phyloP scores from a whole-genome alignment of 192 early-diverging fungal genomes.

The Lunasporangiospora selenospora region DNA sequence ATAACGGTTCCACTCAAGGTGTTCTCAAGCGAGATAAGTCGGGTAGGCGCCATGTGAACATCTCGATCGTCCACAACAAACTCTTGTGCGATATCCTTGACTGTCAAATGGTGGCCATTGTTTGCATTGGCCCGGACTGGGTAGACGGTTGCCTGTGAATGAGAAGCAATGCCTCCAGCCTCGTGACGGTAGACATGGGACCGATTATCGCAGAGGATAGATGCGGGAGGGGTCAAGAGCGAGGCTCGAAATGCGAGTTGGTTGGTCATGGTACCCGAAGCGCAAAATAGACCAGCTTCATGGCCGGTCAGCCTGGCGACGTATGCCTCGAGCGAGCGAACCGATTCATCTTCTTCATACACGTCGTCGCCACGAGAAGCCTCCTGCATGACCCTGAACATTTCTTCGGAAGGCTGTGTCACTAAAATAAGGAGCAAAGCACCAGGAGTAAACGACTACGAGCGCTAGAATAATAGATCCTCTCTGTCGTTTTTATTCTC shows the following conservation, averaged over 20 bases:
- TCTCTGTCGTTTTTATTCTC: too few species aligned
- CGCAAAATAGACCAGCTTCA: slow-evolving; percentile 82
- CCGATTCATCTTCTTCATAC: slow-evolving; percentile 74
- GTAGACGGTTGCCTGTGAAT: slow-evolving; percentile 68
- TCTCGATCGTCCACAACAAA: slow-evolving; percentile 33
- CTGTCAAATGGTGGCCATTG: slow-evolving; percentile 67
- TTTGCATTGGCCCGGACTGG: slow-evolving; percentile 58
- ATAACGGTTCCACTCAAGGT: slow-evolving; percentile 84
- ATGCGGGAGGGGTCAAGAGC: slow-evolving; percentile 76
- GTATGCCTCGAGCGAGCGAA: slow-evolving; percentile 65
- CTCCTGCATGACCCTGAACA: slow-evolving; percentile 63
- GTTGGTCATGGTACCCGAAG: slow-evolving; percentile 83
- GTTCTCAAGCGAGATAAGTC: slow-evolving; percentile 87
- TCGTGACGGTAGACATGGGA: slow-evolving; percentile 84
- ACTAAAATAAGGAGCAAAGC: slow-evolving; percentile 3
- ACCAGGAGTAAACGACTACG: background rate
- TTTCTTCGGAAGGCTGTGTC: slow-evolving; percentile 64
- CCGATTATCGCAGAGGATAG: slow-evolving; percentile 76
- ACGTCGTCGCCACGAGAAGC: slow-evolving; percentile 67
- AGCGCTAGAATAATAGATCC: background rate
- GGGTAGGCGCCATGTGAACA: slow-evolving; percentile 75
- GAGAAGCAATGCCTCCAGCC: slow-evolving; percentile 79
- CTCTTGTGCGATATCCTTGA: slow-evolving; percentile 26
- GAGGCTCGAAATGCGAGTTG: slow-evolving; percentile 83
- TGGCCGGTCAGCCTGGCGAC: slow-evolving; percentile 76